Evolutionary conservation across 2,329 filamentous ascomycete genomes (phyloP), one percentile per base, ranked within the genome.

Genomic region (Aspergillus sp.): DNA sequence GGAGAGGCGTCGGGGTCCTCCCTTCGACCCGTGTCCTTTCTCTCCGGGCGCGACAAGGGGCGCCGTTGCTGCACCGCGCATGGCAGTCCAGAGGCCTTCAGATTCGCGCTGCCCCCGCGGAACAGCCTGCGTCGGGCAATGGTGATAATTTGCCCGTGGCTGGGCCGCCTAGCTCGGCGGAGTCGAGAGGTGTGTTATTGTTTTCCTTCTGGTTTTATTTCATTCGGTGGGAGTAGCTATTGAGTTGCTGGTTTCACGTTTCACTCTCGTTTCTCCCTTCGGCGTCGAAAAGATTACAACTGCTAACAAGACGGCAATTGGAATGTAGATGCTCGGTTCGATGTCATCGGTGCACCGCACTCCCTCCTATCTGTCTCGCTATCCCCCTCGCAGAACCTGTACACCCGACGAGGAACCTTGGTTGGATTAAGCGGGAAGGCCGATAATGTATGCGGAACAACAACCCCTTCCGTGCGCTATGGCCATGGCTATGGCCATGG

Each of bases 301-400:
- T 11, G 52, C 67, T 71, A 56, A 74, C 52, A 31, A 18, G 24
- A 6, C 10, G 9, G 18, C 11, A 4, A 42, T 55, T 20, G 7
- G 12, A 7, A n/a, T 42, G 16, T 67, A 97, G 95, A 98, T 84
- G 95, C 95, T 56, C 88, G 88, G 59, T 99, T 99, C 76, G 92
- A 98, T 77, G 92, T 98, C 52, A 82, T 99, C 65, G 95, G 95
- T 63, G 86, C 91, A 24, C 92, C 94, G 1, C 95, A 95, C 77
- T 98, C 95, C 57, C 87, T 99, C 64, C 88, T 99, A 67, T 97
- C 94, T 22, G 93, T 96, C 65, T 91, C 90, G 7, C 85, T 99
- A 55, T 96, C 95, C 39, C 91, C 95, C 47, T 98, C 94, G 32
- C 94, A 98, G 76, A 90, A 90, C 69, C 87, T 99, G 53, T 97